phyloP scores from a whole-genome alignment of 2,329 filamentous ascomycete species.

The Aschersonia sp. region DNA sequence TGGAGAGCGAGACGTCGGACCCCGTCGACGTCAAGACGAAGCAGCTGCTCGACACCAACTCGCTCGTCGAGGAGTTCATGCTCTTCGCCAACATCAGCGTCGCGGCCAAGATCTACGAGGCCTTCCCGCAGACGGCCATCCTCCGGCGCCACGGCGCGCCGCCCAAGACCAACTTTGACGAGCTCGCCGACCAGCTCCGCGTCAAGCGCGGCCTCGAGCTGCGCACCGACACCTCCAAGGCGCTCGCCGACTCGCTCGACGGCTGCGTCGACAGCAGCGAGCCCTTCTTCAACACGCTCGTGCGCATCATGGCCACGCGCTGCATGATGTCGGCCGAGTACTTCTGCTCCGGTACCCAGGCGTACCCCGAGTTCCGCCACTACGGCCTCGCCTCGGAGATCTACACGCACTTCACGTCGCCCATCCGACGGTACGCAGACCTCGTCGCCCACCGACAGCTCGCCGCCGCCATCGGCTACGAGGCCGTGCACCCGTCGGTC shows the following conservation, averaged over 20 bases:
- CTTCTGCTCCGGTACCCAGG: conserved; percentile 86
- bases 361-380: conserved; percentile 88
- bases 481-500: conserved; percentile 65
- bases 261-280: conserved; percentile 63
- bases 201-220: conserved; percentile 73
- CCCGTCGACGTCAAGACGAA: conserved; percentile 96
- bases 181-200: conserved; percentile 78
- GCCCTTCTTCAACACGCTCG: conserved; percentile 96
- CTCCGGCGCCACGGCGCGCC: conserved; percentile 84
- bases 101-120: conserved; percentile 74
- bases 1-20: conserved; percentile 89
- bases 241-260: conserved; percentile 88
- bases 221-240: conserved; percentile 72
- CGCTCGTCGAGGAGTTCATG: conserved; percentile 98
- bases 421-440: conserved; percentile 95
- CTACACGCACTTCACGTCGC: conserved; percentile 97
- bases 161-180: conserved; percentile 92
- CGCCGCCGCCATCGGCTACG: conserved; percentile 88
- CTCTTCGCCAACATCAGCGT: conserved; percentile 94
- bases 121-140: conserved; percentile 90
- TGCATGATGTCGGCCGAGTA: conserved; percentile 99
- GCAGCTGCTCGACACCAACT: conserved; percentile 86
- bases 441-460: conserved; percentile 87
- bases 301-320: conserved; percentile 91
- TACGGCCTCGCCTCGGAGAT: conserved; percentile 94